Percentiles rank a stretch among this genome's conserved stretches.
Conservation (phyloP, 768 basidiomycete species). For the Lactarius tabidus region DNA sequence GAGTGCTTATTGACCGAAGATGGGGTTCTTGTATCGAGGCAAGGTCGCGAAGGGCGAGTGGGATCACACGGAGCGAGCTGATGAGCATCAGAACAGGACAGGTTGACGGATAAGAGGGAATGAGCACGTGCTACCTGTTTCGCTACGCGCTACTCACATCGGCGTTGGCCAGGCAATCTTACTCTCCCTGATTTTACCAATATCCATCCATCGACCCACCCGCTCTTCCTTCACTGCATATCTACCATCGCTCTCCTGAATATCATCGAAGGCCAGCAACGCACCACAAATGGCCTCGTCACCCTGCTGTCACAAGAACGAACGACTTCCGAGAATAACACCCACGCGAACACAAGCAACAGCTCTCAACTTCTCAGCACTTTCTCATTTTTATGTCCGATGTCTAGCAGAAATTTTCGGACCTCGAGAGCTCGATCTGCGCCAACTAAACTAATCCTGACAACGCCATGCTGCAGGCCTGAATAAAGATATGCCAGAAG, state of each 20-base stretch:
- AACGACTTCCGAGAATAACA: not conserved
- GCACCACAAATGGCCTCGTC: constrained; percentile 8
- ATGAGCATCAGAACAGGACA: too few species aligned
- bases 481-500: constrained; percentile 18
- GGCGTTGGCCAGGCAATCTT: too few species aligned
- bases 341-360: constrained; percentile 19
- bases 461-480: constrained; percentile 2
- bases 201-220: not conserved
- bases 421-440: constrained; percentile 3
- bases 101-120: too few species aligned
- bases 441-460: not conserved
- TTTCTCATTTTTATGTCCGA: constrained; percentile 18
- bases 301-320: constrained; percentile 17
- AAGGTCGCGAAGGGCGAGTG: too few species aligned
- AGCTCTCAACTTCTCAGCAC: constrained; percentile 10
- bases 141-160: too few species aligned
- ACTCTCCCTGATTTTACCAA: too few species aligned
- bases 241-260: constrained; percentile 16
- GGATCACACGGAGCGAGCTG: too few species aligned
- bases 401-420: constrained; percentile 10
- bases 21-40: too few species aligned
- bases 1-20: too few species aligned
- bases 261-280: constrained; percentile 19
- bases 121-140: too few species aligned
- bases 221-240: not conserved